These are phyloP conservation scores for Sporothrix luriei DNA, from an alignment of 2,329 filamentous ascomycete genomes.

Conservation along the genomic window DNA sequence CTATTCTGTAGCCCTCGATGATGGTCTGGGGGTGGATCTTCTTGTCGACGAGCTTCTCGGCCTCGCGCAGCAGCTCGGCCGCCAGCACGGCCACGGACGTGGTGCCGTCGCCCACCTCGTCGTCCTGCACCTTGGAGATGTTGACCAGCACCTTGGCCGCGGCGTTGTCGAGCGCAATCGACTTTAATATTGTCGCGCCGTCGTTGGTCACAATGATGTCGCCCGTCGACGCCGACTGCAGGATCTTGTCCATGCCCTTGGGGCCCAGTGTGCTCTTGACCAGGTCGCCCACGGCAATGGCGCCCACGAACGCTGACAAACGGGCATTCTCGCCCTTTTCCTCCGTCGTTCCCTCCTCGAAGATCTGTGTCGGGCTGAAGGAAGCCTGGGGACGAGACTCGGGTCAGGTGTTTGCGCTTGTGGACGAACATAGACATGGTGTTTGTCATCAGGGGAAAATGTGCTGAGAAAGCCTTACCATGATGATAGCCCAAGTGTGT, in stretches of 20 bases:
- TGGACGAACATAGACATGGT: not conserved
- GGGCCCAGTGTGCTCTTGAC: slow-evolving; percentile 97
- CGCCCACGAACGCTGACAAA: slow-evolving; percentile 96
- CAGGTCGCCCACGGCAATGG: slow-evolving; percentile 94
- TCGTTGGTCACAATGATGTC: slow-evolving; percentile 99
- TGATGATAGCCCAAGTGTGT: slow-evolving; percentile 11
- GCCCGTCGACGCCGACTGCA: slow-evolving; percentile 94
- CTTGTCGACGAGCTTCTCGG: slow-evolving; percentile 94
- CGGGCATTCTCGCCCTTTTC: slow-evolving; percentile 99
- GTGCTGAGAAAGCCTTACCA: slow-evolving; percentile 6
- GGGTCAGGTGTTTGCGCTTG: not conserved
- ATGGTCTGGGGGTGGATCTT: slow-evolving; percentile 99
- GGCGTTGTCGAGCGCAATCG: slow-evolving; percentile 96
- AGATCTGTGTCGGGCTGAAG: slow-evolving; percentile 94
- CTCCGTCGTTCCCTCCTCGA: slow-evolving; percentile 93
- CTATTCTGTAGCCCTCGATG: slow-evolving; percentile 98
- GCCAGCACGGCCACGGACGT: slow-evolving; percentile 97
- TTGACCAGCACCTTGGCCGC: slow-evolving; percentile 98
- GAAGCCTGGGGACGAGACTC: slow-evolving; percentile 47
- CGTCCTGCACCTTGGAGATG: slow-evolving; percentile 98
- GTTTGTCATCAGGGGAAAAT: not conserved
- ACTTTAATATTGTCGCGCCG: slow-evolving; percentile 96
- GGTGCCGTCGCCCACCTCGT: slow-evolving; percentile 96
- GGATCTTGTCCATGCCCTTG: slow-evolving; percentile 99
- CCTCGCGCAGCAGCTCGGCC: slow-evolving; percentile 91